Evolutionary conservation across 129 eudicot species (phyloP).

Genomic region (Scalesia atractyloides): DNA sequence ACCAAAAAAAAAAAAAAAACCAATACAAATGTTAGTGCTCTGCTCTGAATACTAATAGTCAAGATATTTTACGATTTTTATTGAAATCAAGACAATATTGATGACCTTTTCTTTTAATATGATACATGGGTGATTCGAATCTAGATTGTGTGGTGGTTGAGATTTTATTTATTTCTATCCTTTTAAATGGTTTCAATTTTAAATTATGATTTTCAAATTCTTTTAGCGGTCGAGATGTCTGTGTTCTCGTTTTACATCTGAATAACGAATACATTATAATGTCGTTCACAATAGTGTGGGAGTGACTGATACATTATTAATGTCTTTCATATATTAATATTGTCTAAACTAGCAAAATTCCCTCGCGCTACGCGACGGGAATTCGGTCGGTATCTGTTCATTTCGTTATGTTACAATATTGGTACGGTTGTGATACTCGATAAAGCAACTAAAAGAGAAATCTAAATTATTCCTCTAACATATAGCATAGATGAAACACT

Average conservation of each 20-base stretch:
- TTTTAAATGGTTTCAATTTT: neutral
- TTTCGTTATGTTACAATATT: no score
- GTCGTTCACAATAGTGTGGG: no score
- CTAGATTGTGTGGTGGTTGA: conserved; percentile 20
- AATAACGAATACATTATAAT: no score
- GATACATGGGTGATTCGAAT: conserved; percentile 7
- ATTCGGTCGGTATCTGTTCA: no score
- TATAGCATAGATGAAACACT: no score
- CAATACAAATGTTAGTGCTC: neutral
- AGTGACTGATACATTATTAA: no score
- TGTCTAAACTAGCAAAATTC: no score
- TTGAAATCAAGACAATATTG: neutral
- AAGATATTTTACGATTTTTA: neutral
- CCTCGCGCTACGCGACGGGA: no score
- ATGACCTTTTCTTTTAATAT: neutral
- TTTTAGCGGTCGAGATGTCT: neutral
- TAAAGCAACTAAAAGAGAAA: no score
- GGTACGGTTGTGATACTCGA: no score
- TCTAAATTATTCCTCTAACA: no score
- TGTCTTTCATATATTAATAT: no score
- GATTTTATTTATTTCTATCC: conserved; percentile 11
- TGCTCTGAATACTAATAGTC: neutral
- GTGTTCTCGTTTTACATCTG: neutral
- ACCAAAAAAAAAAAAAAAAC: neutral
- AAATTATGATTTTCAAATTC: neutral